Evolutionary conservation across 441 rosid species (phyloP).

Genomic region (Lepidium campestre): DNA sequence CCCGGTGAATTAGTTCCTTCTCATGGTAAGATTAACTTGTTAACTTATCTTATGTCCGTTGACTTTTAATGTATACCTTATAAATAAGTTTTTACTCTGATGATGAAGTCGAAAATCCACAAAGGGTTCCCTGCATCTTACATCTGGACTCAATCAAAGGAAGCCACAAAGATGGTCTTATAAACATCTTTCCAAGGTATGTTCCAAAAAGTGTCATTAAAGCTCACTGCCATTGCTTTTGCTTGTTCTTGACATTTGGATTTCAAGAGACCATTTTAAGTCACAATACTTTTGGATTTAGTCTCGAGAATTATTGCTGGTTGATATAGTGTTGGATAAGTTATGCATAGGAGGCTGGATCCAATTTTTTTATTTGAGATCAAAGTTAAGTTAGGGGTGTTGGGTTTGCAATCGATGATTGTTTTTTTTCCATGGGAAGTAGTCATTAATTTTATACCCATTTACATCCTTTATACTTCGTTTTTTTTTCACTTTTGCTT

Average conservation of each 20-base stretch:
- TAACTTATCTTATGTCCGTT: constrained; percentile 6
- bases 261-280: not conserved
- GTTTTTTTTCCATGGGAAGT: not conserved
- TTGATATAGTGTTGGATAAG: not conserved
- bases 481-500: not conserved
- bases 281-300: not conserved
- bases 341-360: not conserved
- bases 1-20: constrained; percentile 56
- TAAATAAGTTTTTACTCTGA: constrained; percentile 22
- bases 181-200: constrained; percentile 68
- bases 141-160: constrained; percentile 89
- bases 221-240: constrained; percentile 1
- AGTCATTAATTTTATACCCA: not conserved
- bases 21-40: constrained; percentile 39
- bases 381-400: not conserved
- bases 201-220: not conserved
- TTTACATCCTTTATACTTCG: not conserved
- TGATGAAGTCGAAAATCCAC: constrained; percentile 32
- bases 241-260: constrained; percentile 1
- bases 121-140: constrained; percentile 66
- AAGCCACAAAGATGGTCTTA: constrained; percentile 67
- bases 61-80: not conserved
- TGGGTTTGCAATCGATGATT: not conserved
- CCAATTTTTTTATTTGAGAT: not conserved
- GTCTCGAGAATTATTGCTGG: not conserved